Percentiles rank a stretch among this genome's conserved stretches.
Evolutionary conservation across 805 yeast species (phyloP).

Genomic region (Metschnikowia dekortorum): DNA sequence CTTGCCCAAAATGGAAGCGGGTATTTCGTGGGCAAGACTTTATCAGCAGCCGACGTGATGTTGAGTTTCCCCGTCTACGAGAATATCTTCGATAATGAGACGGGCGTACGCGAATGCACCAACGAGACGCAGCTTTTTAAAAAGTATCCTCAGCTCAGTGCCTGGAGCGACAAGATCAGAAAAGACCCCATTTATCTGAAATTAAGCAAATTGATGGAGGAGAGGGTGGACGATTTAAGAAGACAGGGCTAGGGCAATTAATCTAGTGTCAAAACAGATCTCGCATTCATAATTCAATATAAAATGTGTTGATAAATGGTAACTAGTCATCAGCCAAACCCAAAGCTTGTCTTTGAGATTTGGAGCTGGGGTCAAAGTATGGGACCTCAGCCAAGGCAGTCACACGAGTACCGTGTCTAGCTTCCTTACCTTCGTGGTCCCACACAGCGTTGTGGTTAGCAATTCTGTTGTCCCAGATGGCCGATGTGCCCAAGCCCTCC

Average conservation of each 20-base stretch:
- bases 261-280: background rate
- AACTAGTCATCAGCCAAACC: constrained; percentile 29
- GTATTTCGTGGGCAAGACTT: constrained; percentile 46
- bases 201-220: constrained; percentile 29
- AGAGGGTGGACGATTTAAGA: constrained; percentile 19
- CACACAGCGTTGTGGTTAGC: constrained; percentile 52
- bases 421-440: constrained; percentile 43
- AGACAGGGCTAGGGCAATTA: background rate
- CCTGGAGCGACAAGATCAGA: constrained; percentile 33
- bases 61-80: constrained; percentile 42
- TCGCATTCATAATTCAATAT: too few species aligned
- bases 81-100: constrained; percentile 27
- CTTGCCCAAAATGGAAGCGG: constrained; percentile 28
- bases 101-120: constrained; percentile 29
- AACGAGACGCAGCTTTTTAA: constrained; percentile 32
- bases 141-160: constrained; percentile 32
- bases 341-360: constrained; percentile 50
- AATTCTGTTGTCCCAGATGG: constrained; percentile 58
- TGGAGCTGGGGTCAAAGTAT: constrained; percentile 44
- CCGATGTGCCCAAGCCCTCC: constrained; percentile 44
- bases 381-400: constrained; percentile 52
- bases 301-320: too few species aligned
- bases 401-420: constrained; percentile 38
- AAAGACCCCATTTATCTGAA: constrained; percentile 31
- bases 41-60: constrained; percentile 57